Base-by-base conservation (phyloP, 2,329 filamentous ascomycete genomes). In the Triangularia setosa region DNA sequence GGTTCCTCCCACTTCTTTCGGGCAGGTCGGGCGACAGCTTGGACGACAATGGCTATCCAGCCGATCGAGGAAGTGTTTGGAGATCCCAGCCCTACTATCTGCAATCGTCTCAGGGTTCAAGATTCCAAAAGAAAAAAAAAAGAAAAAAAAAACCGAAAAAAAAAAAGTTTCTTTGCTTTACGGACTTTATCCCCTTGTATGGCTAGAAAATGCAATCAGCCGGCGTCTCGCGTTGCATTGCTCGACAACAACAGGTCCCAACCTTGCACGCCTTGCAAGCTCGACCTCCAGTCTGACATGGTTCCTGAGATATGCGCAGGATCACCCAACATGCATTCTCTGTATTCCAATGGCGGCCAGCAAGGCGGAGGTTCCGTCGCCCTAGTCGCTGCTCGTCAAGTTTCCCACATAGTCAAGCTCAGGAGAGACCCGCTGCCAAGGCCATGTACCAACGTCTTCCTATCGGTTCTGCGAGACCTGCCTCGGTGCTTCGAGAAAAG, bases 311-410 rank as follows among this genome's bases (percentile, higher is more conserved):
- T 48, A 44, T 52, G 40, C 23, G 44, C 62, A 57, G 52, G 65
- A 62, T 64, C 48, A 25, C 48, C 61, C 56, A 28, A n/a, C 58
- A 54, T 61, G 30, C 55, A 48, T 61, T 28, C 25, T 33, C 44
- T 25, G 35, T 48, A 54, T 9, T 63, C 67, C 65, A 67, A 67
- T 69, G 27, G 63, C 53, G 14, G 8, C 18, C 30, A 21, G 18
- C 33, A 44, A 48, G 6, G 57, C 57, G 24, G 48, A 11, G 14
- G 8, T 23, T 44, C 33, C 33, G 57, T 1, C 14, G 40, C 5
- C 40, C 40, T 48, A 48, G 40, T 9, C n/a, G 7, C n/a, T 21
- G 40, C n/a, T 48, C 40, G 40, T 48, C 40, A 18, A 6, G 40
- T 48, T 48, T 48, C 7, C 18, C 40, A 48, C 40, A 48, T 23